Evolutionary conservation across 2,329 filamentous ascomycete genomes (phyloP).

Genomic region (Talaromyces sp.): DNA sequence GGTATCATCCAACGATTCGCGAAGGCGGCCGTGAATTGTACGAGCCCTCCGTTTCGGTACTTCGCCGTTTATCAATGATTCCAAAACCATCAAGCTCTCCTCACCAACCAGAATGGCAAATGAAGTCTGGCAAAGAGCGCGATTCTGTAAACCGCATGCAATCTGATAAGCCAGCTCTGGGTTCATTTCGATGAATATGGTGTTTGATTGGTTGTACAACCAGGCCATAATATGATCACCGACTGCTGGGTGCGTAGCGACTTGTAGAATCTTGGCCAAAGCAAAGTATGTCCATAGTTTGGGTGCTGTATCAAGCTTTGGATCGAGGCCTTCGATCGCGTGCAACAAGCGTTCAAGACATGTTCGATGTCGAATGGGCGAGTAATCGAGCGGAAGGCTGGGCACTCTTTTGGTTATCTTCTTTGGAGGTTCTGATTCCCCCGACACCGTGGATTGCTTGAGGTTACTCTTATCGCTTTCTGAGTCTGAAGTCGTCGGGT

Average conservation of each 20-base stretch:
- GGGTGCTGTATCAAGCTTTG: conserved; percentile 59
- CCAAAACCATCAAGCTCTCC: conserved; percentile 46
- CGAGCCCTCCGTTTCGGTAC: conserved; percentile 17
- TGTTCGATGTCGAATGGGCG: conserved; percentile 57
- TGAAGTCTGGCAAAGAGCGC: conserved; percentile 37
- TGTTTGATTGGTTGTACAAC: conserved; percentile 52
- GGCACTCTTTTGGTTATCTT: not conserved
- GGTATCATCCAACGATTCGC: conserved; percentile 50
- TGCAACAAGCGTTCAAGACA: conserved; percentile 60
- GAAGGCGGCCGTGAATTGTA: conserved; percentile 43
- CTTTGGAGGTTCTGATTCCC: not conserved
- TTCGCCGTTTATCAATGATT: not conserved
- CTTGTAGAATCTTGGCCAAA: conserved; percentile 55
- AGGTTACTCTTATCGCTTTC: not conserved
- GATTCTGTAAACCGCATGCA: conserved; percentile 39
- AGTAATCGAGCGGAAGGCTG: conserved; percentile 51
- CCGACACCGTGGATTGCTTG: not conserved
- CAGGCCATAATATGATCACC: conserved; percentile 52
- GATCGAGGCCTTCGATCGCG: conserved; percentile 50
- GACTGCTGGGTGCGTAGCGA: conserved; percentile 28
- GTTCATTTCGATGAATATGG: conserved; percentile 57
- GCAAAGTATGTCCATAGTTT: conserved; percentile 64
- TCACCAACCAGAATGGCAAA: conserved; percentile 62
- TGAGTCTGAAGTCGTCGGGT: not conserved
- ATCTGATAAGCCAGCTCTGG: conserved; percentile 59